phyloP scores from a whole-genome alignment of 441 rosid genomes.

The Adansonia grandidieri region DNA sequence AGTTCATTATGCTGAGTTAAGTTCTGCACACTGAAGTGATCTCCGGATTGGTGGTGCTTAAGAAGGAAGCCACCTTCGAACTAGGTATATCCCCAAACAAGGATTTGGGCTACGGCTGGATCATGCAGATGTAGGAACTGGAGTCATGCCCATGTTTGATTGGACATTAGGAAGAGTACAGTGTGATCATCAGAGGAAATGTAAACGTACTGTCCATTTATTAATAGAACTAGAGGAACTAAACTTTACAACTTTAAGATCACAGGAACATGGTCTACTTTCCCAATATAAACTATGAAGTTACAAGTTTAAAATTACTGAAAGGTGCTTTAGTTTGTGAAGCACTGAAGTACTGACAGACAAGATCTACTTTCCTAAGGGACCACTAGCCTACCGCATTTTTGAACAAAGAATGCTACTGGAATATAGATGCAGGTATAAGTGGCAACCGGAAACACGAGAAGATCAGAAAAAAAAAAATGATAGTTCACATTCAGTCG shows the following conservation, averaged over 20 bases:
- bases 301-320: background rate
- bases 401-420: background rate
- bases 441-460: background rate
- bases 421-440: background rate
- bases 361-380: constrained; percentile 1
- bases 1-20: background rate
- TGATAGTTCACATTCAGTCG: too few relatives aligned
- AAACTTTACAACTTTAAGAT: background rate
- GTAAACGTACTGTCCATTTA: background rate
- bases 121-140: background rate
- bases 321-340: constrained; percentile 14
- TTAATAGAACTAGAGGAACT: constrained; percentile 5
- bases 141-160: background rate
- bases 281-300: background rate
- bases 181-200: background rate
- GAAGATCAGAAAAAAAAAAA: background rate
- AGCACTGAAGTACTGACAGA: constrained; percentile 7
- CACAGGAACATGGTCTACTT: constrained; percentile 4
- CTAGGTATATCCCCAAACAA: background rate
- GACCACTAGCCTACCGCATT: background rate
- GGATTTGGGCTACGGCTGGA: background rate
- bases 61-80: background rate
- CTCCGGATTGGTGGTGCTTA: background rate
- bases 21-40: constrained; percentile 14
- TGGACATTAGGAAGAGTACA: background rate